Evolutionary conservation across 2,329 filamentous ascomycete species (phyloP).

Genomic region (Fonsecaea pedrosoi): DNA sequence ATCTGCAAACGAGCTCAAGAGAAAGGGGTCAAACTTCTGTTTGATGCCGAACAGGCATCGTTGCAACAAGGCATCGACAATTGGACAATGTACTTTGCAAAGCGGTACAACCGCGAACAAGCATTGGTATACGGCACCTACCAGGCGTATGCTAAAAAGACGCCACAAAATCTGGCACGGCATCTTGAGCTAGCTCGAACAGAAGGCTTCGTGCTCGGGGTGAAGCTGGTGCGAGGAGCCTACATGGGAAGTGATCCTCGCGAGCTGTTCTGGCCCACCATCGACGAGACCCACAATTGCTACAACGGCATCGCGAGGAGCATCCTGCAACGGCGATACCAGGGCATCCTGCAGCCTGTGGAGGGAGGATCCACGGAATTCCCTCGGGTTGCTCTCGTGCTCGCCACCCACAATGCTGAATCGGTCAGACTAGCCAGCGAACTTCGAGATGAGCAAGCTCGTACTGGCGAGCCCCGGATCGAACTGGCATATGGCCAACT

Average conservation of each 20-base stretch:
- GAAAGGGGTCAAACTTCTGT: conserved; percentile 75
- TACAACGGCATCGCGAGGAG: conserved; percentile 76
- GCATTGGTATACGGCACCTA: conserved; percentile 82
- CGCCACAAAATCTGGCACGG: conserved; percentile 61
- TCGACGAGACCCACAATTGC: conserved; percentile 71
- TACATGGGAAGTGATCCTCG: conserved; percentile 75
- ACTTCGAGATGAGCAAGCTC: conserved; percentile 56
- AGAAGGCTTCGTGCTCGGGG: conserved; percentile 70
- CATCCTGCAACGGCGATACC: conserved; percentile 70
- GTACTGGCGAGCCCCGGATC: conserved; percentile 51
- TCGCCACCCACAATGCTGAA: conserved; percentile 82
- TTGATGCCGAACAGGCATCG: conserved; percentile 83
- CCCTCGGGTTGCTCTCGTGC: conserved; percentile 68
- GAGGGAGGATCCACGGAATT: conserved; percentile 54
- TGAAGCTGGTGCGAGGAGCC: conserved; percentile 78
- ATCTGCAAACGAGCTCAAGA: conserved; percentile 75
- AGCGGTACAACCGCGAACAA: conserved; percentile 73
- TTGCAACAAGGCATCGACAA: conserved; percentile 80
- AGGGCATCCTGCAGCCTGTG: conserved; percentile 57
- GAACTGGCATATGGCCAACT: conserved; percentile 63
- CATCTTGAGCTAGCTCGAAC: conserved; percentile 67
- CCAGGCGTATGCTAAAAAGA: conserved; percentile 75
- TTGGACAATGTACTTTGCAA: conserved; percentile 79
- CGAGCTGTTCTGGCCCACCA: conserved; percentile 73
- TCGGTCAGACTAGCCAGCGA: conserved; percentile 66